Evolutionary conservation across 139 green algal species (phyloP), one percentile per base, ranked within the genome.

Genomic region (Ettlia oleoabundans): DNA sequence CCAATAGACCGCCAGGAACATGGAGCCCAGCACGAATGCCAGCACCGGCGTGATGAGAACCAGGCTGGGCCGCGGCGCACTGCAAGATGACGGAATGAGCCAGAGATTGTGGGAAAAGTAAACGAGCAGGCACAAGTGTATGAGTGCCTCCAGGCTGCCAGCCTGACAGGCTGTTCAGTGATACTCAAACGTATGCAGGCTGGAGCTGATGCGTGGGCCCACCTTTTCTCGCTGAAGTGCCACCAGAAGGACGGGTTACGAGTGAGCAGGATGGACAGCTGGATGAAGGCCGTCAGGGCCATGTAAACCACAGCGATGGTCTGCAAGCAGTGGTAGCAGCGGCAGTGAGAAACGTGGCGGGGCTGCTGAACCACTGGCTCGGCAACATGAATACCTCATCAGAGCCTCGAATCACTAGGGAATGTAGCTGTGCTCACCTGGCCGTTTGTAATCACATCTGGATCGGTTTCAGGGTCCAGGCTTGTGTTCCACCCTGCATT

Each of bases 181-280:
- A n/a, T n/a, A n/a, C n/a, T n/a, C n/a, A n/a, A n/a, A n/a, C n/a
- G n/a, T n/a, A n/a, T n/a, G n/a, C n/a, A n/a, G n/a, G n/a, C n/a
- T n/a, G n/a, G n/a, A n/a, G n/a, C n/a, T n/a, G n/a, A n/a, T n/a
- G n/a, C n/a, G n/a, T n/a, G n/a, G n/a, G n/a, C n/a, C 10, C 52
- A 80, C 74, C 74, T 78, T 22, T 73, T 79, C 24, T 62, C 35
- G 35, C 37, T 61, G 78, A 87, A 87, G 53, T 53, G 52, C 79
- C 82, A 89, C 77, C 78, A 89, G 73, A 91, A 85, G 68, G 35
- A 73, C 33, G 79, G 82, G 75, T 88, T 91, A 74, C 87, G 82
- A 0, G 82, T 88, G 38, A 62, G 38, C 9, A 91, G 65, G 61
- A 91, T 84, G 84, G 78, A 84, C 32, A 91, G 87, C 84, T 91